Conservation (phyloP, 2,329 filamentous ascomycete species). For the Colletotrichum liaoningense region DNA sequence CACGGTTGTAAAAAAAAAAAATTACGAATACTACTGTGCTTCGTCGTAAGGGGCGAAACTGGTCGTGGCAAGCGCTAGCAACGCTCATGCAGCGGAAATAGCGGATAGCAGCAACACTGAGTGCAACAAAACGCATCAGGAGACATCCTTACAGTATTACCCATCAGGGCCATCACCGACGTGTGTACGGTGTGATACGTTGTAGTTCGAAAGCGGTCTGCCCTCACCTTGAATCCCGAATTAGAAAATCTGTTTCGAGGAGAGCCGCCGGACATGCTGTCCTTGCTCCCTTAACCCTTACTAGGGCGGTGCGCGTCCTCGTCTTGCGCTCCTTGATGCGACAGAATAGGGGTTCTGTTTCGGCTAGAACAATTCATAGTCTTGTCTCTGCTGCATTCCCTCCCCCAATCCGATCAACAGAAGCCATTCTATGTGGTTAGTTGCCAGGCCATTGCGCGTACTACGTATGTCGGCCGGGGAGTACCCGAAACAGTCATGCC, state of each 20-base stretch:
- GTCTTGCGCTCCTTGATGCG: background rate
- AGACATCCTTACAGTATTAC: background rate
- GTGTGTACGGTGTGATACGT: background rate
- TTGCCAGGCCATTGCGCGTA: slow-evolving; percentile 3
- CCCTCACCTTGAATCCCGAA: slow-evolving; percentile 4
- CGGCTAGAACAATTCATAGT: slow-evolving; percentile 28
- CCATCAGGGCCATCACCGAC: slow-evolving; percentile 2
- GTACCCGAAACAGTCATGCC: background rate
- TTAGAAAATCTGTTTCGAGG: background rate
- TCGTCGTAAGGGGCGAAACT: background rate
- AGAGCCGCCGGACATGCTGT: background rate
- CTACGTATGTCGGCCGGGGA: background rate
- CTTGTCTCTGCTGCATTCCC: slow-evolving; percentile 3
- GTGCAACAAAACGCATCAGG: background rate
- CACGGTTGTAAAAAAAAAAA: too few relatives aligned
- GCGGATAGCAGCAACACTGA: background rate
- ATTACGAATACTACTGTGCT: too few relatives aligned
- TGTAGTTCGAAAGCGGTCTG: background rate
- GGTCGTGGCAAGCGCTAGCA: slow-evolving; percentile 7
- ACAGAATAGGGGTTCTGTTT: slow-evolving; percentile 31
- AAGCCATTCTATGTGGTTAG: background rate
- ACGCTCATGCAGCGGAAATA: background rate
- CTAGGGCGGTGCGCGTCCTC: slow-evolving; percentile 10
- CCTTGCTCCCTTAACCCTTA: background rate
- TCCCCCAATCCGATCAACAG: slow-evolving; percentile 1